A percentile compares a stretch with the other conserved stretches of the same genome.
These are phyloP conservation scores for Aspergillus chevalieri DNA, from an alignment of 2,329 filamentous ascomycete species.

Conservation along the genomic window DNA sequence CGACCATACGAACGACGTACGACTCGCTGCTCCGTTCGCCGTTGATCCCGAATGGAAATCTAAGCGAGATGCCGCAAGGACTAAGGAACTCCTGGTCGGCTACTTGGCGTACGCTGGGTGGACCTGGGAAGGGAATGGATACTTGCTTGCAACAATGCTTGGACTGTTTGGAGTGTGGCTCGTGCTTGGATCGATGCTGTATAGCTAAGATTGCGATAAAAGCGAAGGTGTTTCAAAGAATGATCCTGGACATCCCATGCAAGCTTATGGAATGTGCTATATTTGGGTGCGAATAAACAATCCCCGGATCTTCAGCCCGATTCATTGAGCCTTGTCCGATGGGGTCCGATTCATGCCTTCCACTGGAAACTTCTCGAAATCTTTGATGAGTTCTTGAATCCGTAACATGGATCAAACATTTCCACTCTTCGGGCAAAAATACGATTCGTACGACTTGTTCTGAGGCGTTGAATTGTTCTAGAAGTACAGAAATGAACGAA, in stretches of 20 bases:
- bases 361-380: too few species aligned
- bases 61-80: slow-evolving; percentile 49
- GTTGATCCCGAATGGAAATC: slow-evolving; percentile 53
- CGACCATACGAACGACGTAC: slow-evolving; percentile 28
- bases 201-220: slow-evolving; percentile 8
- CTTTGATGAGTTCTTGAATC: too few species aligned
- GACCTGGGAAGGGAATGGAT: slow-evolving; percentile 42
- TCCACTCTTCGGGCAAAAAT: too few species aligned
- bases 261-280: neutral
- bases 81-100: slow-evolving; percentile 56
- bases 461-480: too few species aligned
- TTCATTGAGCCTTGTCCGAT: too few species aligned
- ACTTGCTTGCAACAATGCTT: slow-evolving; percentile 35
- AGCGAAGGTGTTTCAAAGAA: neutral
- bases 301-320: too few species aligned
- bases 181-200: slow-evolving; percentile 33
- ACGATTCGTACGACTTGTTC: too few species aligned
- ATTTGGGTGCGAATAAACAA: too few species aligned
- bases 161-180: slow-evolving; percentile 37
- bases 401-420: too few species aligned
- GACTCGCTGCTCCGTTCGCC: slow-evolving; percentile 49
- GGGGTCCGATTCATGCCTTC: too few species aligned
- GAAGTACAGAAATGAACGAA: too few species aligned
- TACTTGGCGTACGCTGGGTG: slow-evolving; percentile 49
- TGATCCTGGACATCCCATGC: neutral